Evolutionary conservation across 1,284 basidiomycete genomes (phyloP).

Genomic region (Ustilago loliicola): DNA sequence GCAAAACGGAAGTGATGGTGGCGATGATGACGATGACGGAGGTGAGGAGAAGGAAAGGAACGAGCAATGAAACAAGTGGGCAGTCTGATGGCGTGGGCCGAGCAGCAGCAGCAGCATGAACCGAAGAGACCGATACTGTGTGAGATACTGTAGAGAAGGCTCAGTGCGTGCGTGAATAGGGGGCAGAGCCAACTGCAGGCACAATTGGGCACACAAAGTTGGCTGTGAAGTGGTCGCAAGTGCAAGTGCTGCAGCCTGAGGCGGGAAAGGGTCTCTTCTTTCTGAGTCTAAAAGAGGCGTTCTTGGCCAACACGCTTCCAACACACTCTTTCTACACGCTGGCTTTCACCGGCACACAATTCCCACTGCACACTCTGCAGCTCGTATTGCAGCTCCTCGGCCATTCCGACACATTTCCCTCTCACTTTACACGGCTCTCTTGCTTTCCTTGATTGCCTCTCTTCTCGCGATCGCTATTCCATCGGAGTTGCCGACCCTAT

Average conservation of each 20-base stretch:
- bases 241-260: too few species aligned
- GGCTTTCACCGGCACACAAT: neutral
- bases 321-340: neutral
- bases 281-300: neutral
- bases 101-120: slow-evolving; percentile 5
- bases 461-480: neutral
- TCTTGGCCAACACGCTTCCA: neutral
- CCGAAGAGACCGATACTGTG: too few species aligned
- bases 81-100: slow-evolving; percentile 3
- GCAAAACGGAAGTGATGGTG: neutral
- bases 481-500: slow-evolving; percentile 8
- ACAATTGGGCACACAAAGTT: neutral
- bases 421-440: neutral
- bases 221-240: neutral
- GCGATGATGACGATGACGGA: slow-evolving; percentile 3
- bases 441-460: neutral
- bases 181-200: neutral
- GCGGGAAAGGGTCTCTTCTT: neutral
- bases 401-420: neutral
- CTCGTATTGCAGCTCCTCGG: slow-evolving; percentile 1
- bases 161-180: slow-evolving; percentile 5
- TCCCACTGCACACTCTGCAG: slow-evolving; percentile 1
- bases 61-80: neutral
- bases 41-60: neutral
- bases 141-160: neutral